Evolutionary conservation across 2,329 filamentous ascomycete genomes (phyloP).

Genomic region (Verruconis gallopava): DNA sequence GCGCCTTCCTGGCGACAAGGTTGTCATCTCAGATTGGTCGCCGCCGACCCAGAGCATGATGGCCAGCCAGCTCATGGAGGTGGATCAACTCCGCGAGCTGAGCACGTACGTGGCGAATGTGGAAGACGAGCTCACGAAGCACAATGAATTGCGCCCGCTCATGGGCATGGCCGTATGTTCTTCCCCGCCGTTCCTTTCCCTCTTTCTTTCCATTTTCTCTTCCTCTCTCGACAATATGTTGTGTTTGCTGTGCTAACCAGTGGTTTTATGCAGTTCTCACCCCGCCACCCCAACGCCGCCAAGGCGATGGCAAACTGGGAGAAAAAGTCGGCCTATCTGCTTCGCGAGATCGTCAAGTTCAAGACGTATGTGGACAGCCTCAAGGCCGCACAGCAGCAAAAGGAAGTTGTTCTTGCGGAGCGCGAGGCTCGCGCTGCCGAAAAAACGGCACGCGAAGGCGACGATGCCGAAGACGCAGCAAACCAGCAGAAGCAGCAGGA

Average conservation of each 20-base stretch:
- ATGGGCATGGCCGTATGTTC: constrained; percentile 64
- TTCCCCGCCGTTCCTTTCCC: neutral
- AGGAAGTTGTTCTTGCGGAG: constrained; percentile 51
- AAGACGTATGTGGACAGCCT: constrained; percentile 85
- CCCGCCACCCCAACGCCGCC: constrained; percentile 63
- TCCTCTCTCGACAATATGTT: too few relatives aligned
- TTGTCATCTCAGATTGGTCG: constrained; percentile 75
- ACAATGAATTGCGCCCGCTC: constrained; percentile 76
- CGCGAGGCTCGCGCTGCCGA: constrained; percentile 1
- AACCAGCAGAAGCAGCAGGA: too few relatives aligned
- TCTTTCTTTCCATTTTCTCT: neutral
- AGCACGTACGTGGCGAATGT: constrained; percentile 70
- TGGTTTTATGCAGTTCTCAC: constrained; percentile 53
- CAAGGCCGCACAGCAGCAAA: constrained; percentile 54
- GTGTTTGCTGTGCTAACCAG: constrained; percentile 12
- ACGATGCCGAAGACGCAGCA: too few relatives aligned
- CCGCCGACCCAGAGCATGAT: constrained; percentile 86
- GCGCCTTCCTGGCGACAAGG: constrained; percentile 64
- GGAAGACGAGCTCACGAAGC: constrained; percentile 70
- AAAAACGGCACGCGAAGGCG: neutral
- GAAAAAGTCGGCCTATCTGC: constrained; percentile 79
- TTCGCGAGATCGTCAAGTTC: constrained; percentile 94
- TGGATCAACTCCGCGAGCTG: constrained; percentile 67
- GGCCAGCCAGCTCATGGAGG: constrained; percentile 62
- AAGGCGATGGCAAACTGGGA: constrained; percentile 97